Conservation (phyloP, 805 yeast species). For the Maudiozyma turicensis region DNA sequence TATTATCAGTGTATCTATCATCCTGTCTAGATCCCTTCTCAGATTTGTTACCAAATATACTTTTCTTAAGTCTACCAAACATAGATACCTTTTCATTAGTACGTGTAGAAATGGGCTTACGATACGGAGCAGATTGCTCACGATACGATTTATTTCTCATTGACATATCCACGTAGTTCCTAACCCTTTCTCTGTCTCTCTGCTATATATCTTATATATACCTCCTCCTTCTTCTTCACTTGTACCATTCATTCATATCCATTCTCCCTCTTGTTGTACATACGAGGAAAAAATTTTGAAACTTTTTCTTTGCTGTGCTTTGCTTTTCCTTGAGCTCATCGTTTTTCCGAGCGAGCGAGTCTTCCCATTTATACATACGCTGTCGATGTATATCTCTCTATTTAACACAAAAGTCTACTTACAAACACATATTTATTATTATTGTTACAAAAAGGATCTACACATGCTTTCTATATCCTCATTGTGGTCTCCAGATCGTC, state of each 20-base stretch:
- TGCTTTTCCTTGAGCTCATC: no score
- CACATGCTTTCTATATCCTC: not conserved
- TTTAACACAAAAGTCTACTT: no score
- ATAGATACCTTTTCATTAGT: conserved; percentile 1
- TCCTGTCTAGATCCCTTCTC: not conserved
- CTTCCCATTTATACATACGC: no score
- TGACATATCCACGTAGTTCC: not conserved
- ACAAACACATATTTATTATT: no score
- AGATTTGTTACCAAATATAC: not conserved
- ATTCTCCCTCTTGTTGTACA: not conserved
- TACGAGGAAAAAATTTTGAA: not conserved
- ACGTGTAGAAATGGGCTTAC: conserved; percentile 1
- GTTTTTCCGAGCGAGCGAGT: no score
- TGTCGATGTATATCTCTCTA: no score
- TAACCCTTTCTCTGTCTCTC: not conserved
- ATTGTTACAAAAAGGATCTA: not conserved
- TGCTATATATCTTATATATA: no score
- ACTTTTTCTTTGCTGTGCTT: no score
- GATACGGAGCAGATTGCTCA: conserved; percentile 6
- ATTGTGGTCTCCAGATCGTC: conserved; percentile 35
- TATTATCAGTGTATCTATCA: not conserved
- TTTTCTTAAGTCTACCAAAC: conserved; percentile 2
- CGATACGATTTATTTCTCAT: conserved; percentile 4
- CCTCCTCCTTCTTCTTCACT: not conserved
- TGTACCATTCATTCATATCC: no score